A percentile compares a stretch with the other conserved stretches of the same genome.
Evolutionary conservation across 108 stramenopile genomes (phyloP).

Genomic region (Nitzschia putrida): DNA sequence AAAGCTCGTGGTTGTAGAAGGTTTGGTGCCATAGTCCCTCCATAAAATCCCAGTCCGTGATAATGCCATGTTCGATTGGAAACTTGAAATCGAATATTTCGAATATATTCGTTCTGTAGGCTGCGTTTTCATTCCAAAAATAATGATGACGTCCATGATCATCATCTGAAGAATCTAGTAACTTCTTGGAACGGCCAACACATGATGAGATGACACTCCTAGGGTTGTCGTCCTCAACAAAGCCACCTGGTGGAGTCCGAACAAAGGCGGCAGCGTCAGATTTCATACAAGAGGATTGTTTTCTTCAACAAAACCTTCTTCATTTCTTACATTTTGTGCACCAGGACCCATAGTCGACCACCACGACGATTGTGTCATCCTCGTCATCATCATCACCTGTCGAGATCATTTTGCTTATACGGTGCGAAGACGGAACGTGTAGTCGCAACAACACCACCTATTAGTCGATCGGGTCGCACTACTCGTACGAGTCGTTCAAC

Average conservation of each 20-base stretch:
- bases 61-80: constrained; percentile 96
- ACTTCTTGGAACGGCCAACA: constrained; percentile 93
- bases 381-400: no score
- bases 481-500: no score
- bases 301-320: no score
- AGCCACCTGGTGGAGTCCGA: constrained; percentile 69
- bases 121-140: constrained; percentile 97
- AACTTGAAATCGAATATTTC: constrained; percentile 36
- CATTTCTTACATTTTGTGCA: background rate
- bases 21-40: constrained; percentile 95
- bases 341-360: constrained; percentile 93
- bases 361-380: constrained; percentile 92
- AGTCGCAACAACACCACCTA: no score
- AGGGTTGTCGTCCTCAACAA: constrained; percentile 92
- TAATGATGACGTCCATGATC: constrained; percentile 99
- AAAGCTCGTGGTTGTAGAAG: constrained; percentile 94
- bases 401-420: no score
- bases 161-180: constrained; percentile 96
- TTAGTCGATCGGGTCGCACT: no score
- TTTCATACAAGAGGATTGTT: background rate
- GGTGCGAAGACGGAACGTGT: no score
- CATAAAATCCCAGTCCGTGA: constrained; percentile 94
- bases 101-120: constrained; percentile 69
- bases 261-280: background rate
- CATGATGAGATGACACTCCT: constrained; percentile 95